These are phyloP conservation scores for Cyberlindnera mycetangii DNA, from an alignment of 805 yeast species.

Conservation along the genomic window DNA sequence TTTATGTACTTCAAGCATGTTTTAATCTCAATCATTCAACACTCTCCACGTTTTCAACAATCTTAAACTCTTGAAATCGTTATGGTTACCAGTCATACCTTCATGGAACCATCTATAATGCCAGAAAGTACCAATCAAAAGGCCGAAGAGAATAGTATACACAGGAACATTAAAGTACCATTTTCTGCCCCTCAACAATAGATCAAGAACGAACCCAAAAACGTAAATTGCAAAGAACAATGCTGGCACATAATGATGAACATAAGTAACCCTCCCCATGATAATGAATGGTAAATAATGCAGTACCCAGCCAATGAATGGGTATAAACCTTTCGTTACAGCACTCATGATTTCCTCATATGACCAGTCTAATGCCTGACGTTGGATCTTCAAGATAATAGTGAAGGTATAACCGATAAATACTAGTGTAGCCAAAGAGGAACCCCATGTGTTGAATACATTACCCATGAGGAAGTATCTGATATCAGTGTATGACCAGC, in stretches of 20 bases:
- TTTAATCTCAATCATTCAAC: background rate
- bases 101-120: constrained; percentile 66
- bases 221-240: constrained; percentile 88
- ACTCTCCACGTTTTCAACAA: constrained; percentile 56
- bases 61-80: constrained; percentile 47
- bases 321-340: constrained; percentile 69
- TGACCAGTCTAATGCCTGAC: constrained; percentile 55
- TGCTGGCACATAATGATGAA: constrained; percentile 96
- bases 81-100: constrained; percentile 68
- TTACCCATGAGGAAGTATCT: constrained; percentile 72
- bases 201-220: constrained; percentile 33
- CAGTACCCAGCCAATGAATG: constrained; percentile 86
- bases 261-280: constrained; percentile 96
- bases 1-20: background rate
- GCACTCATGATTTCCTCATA: constrained; percentile 38
- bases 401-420: constrained; percentile 42
- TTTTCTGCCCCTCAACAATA: constrained; percentile 23
- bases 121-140: constrained; percentile 56
- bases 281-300: constrained; percentile 86
- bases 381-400: constrained; percentile 59
- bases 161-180: constrained; percentile 30
- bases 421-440: constrained; percentile 50
- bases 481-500: constrained; percentile 55
- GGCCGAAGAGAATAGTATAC: constrained; percentile 45
- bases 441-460: constrained; percentile 74